These are phyloP conservation scores for Xerocomus spinulosus DNA, from an alignment of 768 basidiomycete species.

Conservation along the genomic window DNA sequence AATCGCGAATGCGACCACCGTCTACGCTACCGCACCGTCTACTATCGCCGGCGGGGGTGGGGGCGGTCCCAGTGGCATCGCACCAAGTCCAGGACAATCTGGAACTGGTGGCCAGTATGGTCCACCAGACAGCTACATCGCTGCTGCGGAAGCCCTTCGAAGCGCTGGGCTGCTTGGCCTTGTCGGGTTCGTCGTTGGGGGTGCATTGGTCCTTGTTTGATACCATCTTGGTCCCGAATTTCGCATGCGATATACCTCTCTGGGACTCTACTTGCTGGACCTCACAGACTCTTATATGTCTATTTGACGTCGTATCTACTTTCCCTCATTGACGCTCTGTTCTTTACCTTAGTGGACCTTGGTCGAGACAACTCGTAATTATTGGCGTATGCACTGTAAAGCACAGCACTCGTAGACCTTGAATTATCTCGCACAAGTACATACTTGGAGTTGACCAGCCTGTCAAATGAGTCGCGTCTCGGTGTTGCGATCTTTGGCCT, in stretches of 20 bases:
- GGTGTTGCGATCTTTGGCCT: neutral
- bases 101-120: slow-evolving; percentile 49
- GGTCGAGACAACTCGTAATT: slow-evolving; percentile 13
- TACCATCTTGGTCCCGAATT: slow-evolving; percentile 4
- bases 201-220: slow-evolving; percentile 44
- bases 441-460: no score
- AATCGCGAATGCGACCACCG: slow-evolving; percentile 11
- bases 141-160: slow-evolving; percentile 47
- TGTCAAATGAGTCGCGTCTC: neutral
- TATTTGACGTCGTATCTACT: slow-evolving; percentile 16
- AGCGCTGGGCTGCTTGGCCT: slow-evolving; percentile 43
- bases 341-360: slow-evolving; percentile 20
- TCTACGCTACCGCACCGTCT: slow-evolving; percentile 53
- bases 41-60: slow-evolving; percentile 46
- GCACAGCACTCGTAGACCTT: slow-evolving; percentile 19
- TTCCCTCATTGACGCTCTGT: slow-evolving; percentile 26
- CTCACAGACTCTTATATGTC: slow-evolving; percentile 19
- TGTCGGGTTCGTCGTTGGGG: slow-evolving; percentile 47
- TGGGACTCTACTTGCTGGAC: slow-evolving; percentile 14
- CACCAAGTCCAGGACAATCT: slow-evolving; percentile 56
- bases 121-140: slow-evolving; percentile 64
- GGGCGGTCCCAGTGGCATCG: slow-evolving; percentile 38
- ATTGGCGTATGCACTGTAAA: slow-evolving; percentile 22
- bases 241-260: slow-evolving; percentile 14
- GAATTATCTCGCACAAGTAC: neutral